A percentile compares a stretch with the other conserved stretches of the same genome.
phyloP scores from a whole-genome alignment of 495 filamentous ascomycete species.

The Bathelium albidoporum region DNA sequence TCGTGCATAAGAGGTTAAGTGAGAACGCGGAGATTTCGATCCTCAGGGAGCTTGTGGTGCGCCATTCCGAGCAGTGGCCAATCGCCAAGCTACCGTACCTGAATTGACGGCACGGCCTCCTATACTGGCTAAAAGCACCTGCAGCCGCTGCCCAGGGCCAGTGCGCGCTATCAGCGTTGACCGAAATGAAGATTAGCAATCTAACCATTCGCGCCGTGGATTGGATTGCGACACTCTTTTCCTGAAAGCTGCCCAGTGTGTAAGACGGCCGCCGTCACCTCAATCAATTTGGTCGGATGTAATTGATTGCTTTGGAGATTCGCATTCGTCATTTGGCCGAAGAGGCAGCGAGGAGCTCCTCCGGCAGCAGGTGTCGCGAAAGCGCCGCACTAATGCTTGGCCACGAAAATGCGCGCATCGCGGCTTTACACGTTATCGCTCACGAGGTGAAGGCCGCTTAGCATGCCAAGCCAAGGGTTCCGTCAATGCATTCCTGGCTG shows the following conservation, averaged over 20 bases:
- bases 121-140: neutral
- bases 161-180: neutral
- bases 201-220: neutral
- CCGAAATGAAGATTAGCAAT: constrained; percentile 3
- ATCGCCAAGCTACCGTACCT: neutral
- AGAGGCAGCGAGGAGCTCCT: neutral
- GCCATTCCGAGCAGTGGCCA: neutral
- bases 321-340: neutral
- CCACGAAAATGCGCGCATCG: neutral
- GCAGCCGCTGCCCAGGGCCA: neutral
- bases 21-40: neutral
- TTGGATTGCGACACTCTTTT: neutral
- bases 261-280: neutral
- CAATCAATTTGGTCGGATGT: neutral
- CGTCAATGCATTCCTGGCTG: neutral
- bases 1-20: neutral
- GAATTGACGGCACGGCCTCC: neutral
- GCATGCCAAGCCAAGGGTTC: too few species aligned
- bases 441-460: neutral
- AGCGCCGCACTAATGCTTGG: constrained; percentile 5
- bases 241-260: neutral
- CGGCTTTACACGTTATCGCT: neutral
- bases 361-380: neutral
- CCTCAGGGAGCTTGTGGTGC: neutral
- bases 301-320: neutral